phyloP scores from a whole-genome alignment of 805 yeast genomes.

The Lipomyces starkeyi region DNA sequence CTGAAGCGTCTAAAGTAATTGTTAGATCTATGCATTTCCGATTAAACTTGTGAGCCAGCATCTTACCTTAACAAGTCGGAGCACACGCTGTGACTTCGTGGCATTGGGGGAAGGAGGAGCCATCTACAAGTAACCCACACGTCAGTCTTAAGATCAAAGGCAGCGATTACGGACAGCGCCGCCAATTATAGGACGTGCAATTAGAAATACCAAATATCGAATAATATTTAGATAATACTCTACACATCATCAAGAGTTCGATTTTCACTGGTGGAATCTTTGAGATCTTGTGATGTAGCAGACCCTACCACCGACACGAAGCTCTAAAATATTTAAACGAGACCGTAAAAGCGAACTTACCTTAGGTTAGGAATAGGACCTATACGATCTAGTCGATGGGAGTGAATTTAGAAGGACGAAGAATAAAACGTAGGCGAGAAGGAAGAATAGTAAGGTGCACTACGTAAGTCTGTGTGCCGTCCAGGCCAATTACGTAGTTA shows the following conservation, averaged over 20 bases:
- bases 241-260: background rate
- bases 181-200: background rate
- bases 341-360: background rate
- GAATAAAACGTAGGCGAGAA: background rate
- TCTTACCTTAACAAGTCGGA: conserved; percentile 32
- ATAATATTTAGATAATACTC: background rate
- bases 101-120: conserved; percentile 19
- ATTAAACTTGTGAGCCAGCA: background rate
- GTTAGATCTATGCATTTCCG: background rate
- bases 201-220: background rate
- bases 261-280: background rate
- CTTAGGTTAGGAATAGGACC: background rate
- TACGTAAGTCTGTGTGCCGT: background rate
- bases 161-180: background rate
- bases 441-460: background rate
- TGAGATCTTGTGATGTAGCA: background rate
- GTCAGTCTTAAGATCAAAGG: background rate
- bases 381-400: background rate
- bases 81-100: conserved; percentile 23
- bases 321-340: background rate
- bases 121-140: background rate
- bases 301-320: background rate
- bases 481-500: background rate
- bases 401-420: background rate
- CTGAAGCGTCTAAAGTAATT: conserved; percentile 50